These are phyloP conservation scores for Tricholoma sp. DNA, from an alignment of 768 basidiomycete genomes.

Conservation along the genomic window DNA sequence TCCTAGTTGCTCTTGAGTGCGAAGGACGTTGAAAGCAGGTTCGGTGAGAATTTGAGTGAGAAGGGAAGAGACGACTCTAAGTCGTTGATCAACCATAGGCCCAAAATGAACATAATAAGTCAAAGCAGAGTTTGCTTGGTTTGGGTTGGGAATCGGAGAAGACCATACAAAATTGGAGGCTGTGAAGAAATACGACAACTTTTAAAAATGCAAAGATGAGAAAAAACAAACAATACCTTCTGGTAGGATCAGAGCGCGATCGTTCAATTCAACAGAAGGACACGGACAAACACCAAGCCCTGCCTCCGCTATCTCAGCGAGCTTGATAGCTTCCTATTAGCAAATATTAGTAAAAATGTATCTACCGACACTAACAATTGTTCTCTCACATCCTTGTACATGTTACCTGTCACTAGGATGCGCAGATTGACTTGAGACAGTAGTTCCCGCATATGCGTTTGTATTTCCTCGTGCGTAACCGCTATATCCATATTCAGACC, in stretches of 20 bases:
- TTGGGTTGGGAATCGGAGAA: slow-evolving; percentile 67
- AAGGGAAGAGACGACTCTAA: slow-evolving; percentile 65
- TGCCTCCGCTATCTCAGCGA: slow-evolving; percentile 69
- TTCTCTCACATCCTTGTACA: slow-evolving; percentile 68
- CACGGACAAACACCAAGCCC: slow-evolving; percentile 53
- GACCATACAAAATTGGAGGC: slow-evolving; percentile 70
- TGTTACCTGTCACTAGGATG: slow-evolving; percentile 79
- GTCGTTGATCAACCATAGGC: slow-evolving; percentile 51
- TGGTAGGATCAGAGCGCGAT: slow-evolving; percentile 63
- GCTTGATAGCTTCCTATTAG: slow-evolving; percentile 65
- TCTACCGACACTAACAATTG: background rate
- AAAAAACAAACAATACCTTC: slow-evolving; percentile 53
- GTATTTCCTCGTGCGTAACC: slow-evolving; percentile 66
- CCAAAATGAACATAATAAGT: slow-evolving; percentile 86
- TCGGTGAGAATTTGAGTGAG: slow-evolving; percentile 85
- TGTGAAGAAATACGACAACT: slow-evolving; percentile 22
- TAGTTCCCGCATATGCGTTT: slow-evolving; percentile 52
- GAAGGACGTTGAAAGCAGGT: slow-evolving; percentile 84
- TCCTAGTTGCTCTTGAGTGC: slow-evolving; percentile 94
- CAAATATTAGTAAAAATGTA: slow-evolving; percentile 1
- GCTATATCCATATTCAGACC: slow-evolving; percentile 33
- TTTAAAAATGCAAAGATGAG: background rate
- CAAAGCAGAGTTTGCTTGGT: slow-evolving; percentile 83
- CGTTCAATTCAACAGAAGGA: slow-evolving; percentile 49
- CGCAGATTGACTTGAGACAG: slow-evolving; percentile 64